Base-by-base conservation (phyloP, 1,139 yeast species). In the Candida smagusa region DNA sequence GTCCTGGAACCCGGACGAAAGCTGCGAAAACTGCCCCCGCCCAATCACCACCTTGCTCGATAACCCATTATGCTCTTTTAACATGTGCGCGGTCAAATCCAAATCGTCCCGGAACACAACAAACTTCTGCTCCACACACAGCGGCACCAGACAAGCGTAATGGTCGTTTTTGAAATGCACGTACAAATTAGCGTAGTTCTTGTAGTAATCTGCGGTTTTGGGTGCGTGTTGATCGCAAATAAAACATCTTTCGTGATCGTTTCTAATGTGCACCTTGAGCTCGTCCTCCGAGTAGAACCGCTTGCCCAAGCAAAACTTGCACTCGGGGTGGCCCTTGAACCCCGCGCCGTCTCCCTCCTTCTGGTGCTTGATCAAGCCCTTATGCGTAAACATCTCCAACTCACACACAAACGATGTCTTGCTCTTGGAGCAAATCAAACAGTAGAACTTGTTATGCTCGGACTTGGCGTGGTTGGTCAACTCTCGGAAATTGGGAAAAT, bases 281-380 rank as follows among this genome's bases (percentile, higher is more conserved):
- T 90, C 97, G 55, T 92, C 97, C 38, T 81, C 89, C 0, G 96
- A 88, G 56, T 92, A 92, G 56, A 87, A 90, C 41, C 95, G 63
- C 47, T 68, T 73, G 1, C 80, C 79, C 4, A 75, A 64, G 60
- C 98, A 92, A 58, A 87, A 87, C 47, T 78, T 79, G 69, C 99
- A 92, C 47, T 74, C 72, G 0, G 97, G 97, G 56, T 92, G 99
- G 0, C 97, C 97, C 8, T 63, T 68, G 57, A 90, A 90, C 2
- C 97, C 97, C 12, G 65, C 60, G 33, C 71, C 74, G 41, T 74
- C 80, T 32, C 96, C 97, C 30, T 68, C 72, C 5, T 72, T 59
- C 54, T 83, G 84, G 61, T 92, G 99, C 37, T 65, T 72, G 43
- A 77, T 79, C 34, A 92, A 69, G 46, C 79, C 83, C 42, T 78